A percentile compares a stretch with the other conserved stretches of the same genome.
phyloP scores from a whole-genome alignment of 192 early-diverging fungal species.

The Coemansia sp. region DNA sequence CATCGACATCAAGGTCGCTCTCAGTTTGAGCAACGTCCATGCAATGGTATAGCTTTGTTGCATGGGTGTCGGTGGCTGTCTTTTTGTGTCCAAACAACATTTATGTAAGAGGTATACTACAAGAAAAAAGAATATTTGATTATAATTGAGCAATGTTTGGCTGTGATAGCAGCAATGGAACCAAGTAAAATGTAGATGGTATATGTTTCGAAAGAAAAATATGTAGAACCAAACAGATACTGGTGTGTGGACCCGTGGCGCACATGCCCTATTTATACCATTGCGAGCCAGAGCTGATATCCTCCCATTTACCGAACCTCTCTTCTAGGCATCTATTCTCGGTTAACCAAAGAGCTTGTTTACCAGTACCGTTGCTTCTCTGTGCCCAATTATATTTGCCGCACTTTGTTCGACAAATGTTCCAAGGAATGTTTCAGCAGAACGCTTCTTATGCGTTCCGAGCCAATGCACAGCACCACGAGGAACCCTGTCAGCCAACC shows the following conservation, averaged over 20 bases:
- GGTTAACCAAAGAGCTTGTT: background rate
- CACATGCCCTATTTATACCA: conserved; percentile 6
- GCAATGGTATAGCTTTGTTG: conserved; percentile 47
- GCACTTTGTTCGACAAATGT: conserved; percentile 6
- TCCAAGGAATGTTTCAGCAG: background rate
- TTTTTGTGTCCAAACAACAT: conserved; percentile 29
- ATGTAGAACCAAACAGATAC: background rate
- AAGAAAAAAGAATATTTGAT: conserved; percentile 1
- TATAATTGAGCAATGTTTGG: background rate
- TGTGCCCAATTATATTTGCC: background rate
- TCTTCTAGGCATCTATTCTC: background rate
- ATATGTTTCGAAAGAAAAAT: background rate
- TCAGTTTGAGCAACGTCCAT: conserved; percentile 26
- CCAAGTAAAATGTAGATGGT: background rate
- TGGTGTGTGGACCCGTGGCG: too few relatives aligned
- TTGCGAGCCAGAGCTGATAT: background rate
- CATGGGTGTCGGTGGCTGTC: conserved; percentile 2
- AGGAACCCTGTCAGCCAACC: background rate
- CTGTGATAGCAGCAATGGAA: background rate
- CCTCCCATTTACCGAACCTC: background rate
- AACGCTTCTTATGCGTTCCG: background rate
- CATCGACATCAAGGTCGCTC: conserved; percentile 30
- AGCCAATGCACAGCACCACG: conserved; percentile 9
- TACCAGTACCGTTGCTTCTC: background rate
- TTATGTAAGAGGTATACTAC: background rate